phyloP scores from a whole-genome alignment of 2,329 filamentous ascomycete genomes.

The Cyphellophora europaea region DNA sequence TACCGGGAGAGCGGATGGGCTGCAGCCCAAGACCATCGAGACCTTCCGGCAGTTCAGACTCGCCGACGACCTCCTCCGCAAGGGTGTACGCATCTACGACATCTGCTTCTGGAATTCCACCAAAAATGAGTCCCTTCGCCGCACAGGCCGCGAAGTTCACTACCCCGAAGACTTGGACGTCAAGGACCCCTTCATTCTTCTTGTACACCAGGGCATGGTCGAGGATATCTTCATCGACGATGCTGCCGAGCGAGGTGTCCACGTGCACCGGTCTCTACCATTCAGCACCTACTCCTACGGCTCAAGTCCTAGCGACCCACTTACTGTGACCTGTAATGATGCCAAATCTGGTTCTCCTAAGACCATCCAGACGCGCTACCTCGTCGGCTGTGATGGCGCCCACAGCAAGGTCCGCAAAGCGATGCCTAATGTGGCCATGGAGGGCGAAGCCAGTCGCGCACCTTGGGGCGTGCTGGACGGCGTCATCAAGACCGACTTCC shows the following conservation, averaged over 20 bases:
- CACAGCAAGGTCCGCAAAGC: constrained; percentile 60
- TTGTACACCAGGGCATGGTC: constrained; percentile 65
- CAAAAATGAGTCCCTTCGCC: constrained; percentile 42
- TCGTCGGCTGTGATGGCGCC: constrained; percentile 65
- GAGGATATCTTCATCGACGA: constrained; percentile 63
- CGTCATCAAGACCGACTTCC: constrained; percentile 58
- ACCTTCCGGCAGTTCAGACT: constrained; percentile 64
- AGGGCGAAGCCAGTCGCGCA: constrained; percentile 43
- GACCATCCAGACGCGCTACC: constrained; percentile 49
- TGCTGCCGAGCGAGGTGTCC: constrained; percentile 53
- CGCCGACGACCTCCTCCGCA: constrained; percentile 57
- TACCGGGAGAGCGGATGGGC: constrained; percentile 60
- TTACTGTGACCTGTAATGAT: constrained; percentile 34
- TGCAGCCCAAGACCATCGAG: constrained; percentile 72
- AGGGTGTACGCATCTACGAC: constrained; percentile 63
- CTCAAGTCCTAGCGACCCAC: constrained; percentile 24
- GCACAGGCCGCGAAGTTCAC: constrained; percentile 57
- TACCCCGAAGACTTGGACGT: constrained; percentile 47
- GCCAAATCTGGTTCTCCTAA: constrained; percentile 26
- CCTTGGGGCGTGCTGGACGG: constrained; percentile 67
- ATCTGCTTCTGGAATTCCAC: constrained; percentile 57
- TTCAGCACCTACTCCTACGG: constrained; percentile 49
- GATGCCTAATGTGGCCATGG: constrained; percentile 43
- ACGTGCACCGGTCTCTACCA: constrained; percentile 54
- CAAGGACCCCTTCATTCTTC: constrained; percentile 44